These are phyloP conservation scores for Chrysoporthe puriensis DNA, from an alignment of 2,329 filamentous ascomycete genomes.

Conservation along the genomic window DNA sequence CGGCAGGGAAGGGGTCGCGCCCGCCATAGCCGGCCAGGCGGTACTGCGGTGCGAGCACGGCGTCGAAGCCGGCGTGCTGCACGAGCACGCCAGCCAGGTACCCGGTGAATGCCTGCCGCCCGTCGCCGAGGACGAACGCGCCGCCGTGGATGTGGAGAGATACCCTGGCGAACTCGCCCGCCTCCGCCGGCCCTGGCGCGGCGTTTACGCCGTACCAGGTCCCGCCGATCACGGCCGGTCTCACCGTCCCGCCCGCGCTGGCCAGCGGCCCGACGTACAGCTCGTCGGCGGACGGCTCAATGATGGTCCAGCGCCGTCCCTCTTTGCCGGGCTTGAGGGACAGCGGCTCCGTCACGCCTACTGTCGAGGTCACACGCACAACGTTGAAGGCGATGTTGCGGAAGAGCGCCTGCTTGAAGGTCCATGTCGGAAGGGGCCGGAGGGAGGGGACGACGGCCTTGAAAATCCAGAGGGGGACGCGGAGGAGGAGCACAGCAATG, in stretches of 20 bases:
- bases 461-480: conserved; percentile 26
- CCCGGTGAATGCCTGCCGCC: conserved; percentile 40
- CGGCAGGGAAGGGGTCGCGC: conserved; percentile 50
- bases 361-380: conserved; percentile 7
- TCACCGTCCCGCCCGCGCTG: conserved; percentile 10
- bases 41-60: conserved; percentile 51
- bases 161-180: conserved; percentile 33
- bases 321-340: conserved; percentile 21
- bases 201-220: conserved; percentile 32
- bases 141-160: conserved; percentile 54
- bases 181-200: not conserved
- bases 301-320: conserved; percentile 22
- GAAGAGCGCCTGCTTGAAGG: conserved; percentile 21
- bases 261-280: conserved; percentile 28
- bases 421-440: conserved; percentile 29
- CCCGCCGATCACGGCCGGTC: conserved; percentile 30
- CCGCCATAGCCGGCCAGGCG: conserved; percentile 47
- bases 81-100: conserved; percentile 7
- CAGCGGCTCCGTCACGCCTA: conserved; percentile 22
- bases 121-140: conserved; percentile 50
- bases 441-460: conserved; percentile 25
- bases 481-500: conserved; percentile 14
- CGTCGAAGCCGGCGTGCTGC: conserved; percentile 39
- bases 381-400: conserved; percentile 10
- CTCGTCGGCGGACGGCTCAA: conserved; percentile 52